Base-by-base conservation (phyloP, 2,329 filamentous ascomycete species). In the Cryphonectria japonica region DNA sequence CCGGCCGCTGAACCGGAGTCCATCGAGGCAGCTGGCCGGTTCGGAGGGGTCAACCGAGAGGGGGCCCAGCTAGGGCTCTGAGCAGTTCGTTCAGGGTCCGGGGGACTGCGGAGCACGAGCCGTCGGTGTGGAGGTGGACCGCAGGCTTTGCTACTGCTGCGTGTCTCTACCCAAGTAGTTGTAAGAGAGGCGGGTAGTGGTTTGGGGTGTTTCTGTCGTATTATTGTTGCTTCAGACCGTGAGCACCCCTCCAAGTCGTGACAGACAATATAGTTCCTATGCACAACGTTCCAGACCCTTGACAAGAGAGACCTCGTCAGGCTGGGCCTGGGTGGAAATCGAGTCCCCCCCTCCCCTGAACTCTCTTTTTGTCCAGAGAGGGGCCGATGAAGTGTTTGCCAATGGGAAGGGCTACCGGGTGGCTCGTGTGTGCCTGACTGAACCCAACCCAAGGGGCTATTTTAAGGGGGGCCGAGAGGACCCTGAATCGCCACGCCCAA, bases 341-440 rank as follows among this genome's bases (percentile, higher is more conserved):
- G 52, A 11, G 9, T 39, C 26, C 1, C 16, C 50, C 50, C 1
- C 16, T 19, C 50, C 50, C 57, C 32, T 60, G 46, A n/a, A 52
- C 63, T 50, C 22, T n/a, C 9, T 22, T 57, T 14, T 34, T 19
- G 13, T 26, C 61, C 37, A 64, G 34, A 37, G 32, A 11, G 22
- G 46, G 46, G 46, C 59, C 66, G 34, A 11, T 66, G 34, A 11
- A 60, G 39, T 39, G 26, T 8, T 71, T 67, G 46, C 70, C 70
- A 71, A 71, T 67, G 46, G 67, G 67, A 66, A 64, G 37, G 59
- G 60, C 39, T 46, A 34, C 66, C 57, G 63, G 50, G 52, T 11
- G 50, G 34, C 32, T 54, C 22, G 46, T 60, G 37, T 59, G 67
- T 67, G 34, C 67, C 67, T 69, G 67, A 50, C 66, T 37, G 46